Percentiles rank a stretch among this genome's conserved stretches.
Evolutionary conservation across 345 rosid species (phyloP).

Genomic region (Luvunga scandens): DNA sequence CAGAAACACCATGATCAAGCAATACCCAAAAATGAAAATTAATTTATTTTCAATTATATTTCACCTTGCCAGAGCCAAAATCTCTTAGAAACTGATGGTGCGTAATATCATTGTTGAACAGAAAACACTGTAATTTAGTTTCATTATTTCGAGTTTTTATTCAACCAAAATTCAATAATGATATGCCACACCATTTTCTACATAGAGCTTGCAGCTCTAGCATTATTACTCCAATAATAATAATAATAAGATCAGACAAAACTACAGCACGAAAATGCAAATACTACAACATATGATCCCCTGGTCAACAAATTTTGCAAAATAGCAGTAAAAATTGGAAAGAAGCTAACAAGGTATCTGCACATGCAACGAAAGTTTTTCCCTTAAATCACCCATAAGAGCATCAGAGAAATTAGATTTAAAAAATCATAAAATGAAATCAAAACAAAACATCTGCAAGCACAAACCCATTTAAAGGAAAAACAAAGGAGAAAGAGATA

Average conservation of each 20-base stretch:
- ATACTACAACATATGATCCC: background rate
- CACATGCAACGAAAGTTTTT: background rate
- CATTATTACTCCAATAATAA: background rate
- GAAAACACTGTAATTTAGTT: background rate
- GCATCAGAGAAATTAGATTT: background rate
- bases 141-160: background rate
- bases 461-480: too few species aligned
- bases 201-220: background rate
- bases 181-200: background rate
- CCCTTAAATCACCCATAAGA: background rate
- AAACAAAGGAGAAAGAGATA: background rate
- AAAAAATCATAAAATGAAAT: background rate
- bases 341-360: background rate
- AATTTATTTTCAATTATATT: background rate
- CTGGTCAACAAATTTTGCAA: background rate
- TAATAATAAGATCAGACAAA: background rate
- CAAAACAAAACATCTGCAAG: constrained; percentile 4
- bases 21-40: background rate
- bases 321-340: background rate
- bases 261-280: background rate
- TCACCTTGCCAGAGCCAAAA: background rate
- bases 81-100: background rate
- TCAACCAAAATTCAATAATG: background rate
- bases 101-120: background rate
- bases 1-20: background rate